phyloP scores from a whole-genome alignment of 257 asterid genomes.

The Coffea canephora region DNA sequence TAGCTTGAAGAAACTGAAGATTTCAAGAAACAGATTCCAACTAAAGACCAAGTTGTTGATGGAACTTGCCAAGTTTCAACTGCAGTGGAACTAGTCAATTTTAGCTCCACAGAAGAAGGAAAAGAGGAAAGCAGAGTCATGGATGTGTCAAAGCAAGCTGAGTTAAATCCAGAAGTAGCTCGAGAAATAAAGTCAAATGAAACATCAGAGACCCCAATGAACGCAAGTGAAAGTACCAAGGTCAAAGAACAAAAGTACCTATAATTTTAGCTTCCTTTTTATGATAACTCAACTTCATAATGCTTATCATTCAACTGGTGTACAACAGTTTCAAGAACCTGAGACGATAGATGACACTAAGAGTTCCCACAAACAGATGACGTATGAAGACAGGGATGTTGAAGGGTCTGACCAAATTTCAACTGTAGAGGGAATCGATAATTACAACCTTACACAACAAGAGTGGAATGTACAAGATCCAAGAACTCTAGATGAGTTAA shows the following conservation, averaged over 20 bases:
- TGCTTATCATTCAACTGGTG: background rate
- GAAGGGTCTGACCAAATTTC: slow-evolving; percentile 2
- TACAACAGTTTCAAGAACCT: slow-evolving; percentile 1
- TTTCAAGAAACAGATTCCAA: background rate
- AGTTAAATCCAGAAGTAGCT: background rate
- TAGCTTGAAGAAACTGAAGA: background rate
- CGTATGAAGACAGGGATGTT: slow-evolving; percentile 3
- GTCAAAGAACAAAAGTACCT: background rate
- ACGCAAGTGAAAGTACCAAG: background rate
- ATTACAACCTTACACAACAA: background rate
- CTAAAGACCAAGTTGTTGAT: background rate
- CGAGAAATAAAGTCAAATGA: background rate
- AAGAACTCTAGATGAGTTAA: slow-evolving; percentile 12
- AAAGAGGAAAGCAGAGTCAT: background rate
- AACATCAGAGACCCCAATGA: background rate
- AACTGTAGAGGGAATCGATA: slow-evolving; percentile 1
- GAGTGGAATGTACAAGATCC: background rate
- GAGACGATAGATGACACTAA: slow-evolving; percentile 1
- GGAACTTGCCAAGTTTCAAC: background rate
- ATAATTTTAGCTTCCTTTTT: background rate
- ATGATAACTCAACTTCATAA: background rate
- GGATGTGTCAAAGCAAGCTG: background rate
- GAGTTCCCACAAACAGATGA: slow-evolving; percentile 1
- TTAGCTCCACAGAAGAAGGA: background rate
- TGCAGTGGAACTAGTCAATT: background rate